Evolutionary conservation across 495 filamentous ascomycete species (phyloP), one percentile per base, ranked within the genome.

Genomic region (Penicillium pancosmium): DNA sequence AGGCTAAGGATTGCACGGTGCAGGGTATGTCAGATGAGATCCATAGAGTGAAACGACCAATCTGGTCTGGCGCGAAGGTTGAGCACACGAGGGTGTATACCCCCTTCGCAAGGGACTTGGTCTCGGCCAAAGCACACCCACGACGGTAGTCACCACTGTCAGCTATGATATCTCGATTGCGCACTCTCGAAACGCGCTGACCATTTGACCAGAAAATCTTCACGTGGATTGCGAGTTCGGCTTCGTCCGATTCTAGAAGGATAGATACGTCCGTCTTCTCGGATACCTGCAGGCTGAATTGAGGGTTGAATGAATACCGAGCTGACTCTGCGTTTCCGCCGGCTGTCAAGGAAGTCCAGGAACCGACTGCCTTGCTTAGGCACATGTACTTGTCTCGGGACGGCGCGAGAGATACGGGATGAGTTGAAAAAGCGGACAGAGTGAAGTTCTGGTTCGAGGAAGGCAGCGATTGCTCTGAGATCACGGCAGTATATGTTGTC

Each of bases 61-160:
- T 72, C 66, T 93, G 88, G 31, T 85, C 85, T 0, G 87, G 82
- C 46, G 96, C 91, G 68, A 95, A 97, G 1, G 94, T 96, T 8
- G 89, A 92, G 63, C 86, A 89, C 11, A 98, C 86, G 48, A 96
- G 81, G 1, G 92, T 97, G 73, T 98, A 98, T 0, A 78, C 80
- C 3, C 93, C 93, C 3, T 78, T 71, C 25, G 82, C 80, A 8
- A 93, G 71, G 7, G 67, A 68, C 13, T 72, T 68, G 12, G 83
- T 69, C 54, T 88, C 84, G 4, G 87, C 86, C 36, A 91, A 71
- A 6, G 88, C 91, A 64, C 88, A 89, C 27, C 89, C 89, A 11
- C 86, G 87, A 34, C 87, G 84, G 74, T 98, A 96, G 47, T 97
- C 93, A 13, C 89, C 89, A 41, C 88, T 92, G 51, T 89, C 86